A percentile compares a stretch with the other conserved stretches of the same genome.
Conservation (phyloP, 2,329 filamentous ascomycete genomes). For the Talaromyces sp. region DNA sequence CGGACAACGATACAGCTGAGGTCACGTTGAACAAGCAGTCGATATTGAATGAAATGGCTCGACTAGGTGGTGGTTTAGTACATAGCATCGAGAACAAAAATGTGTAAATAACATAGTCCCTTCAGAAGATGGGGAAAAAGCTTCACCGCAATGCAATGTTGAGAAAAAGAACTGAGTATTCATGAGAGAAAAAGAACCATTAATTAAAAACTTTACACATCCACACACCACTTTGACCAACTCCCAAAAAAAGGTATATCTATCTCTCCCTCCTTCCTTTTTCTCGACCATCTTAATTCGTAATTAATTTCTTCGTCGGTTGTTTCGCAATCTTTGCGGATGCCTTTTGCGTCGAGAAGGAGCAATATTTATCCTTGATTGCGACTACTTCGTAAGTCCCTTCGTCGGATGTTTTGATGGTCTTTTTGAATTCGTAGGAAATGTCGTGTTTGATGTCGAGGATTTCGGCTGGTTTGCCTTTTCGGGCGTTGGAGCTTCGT, state of each 20-base stretch:
- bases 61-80: constrained; percentile 62
- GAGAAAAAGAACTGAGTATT: not conserved
- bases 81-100: constrained; percentile 58
- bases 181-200: not conserved
- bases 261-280: not conserved
- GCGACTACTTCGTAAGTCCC: constrained; percentile 96
- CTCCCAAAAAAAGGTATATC: not conserved
- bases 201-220: not conserved
- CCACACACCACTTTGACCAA: not conserved
- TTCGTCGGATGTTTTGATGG: constrained; percentile 82
- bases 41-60: constrained; percentile 44
- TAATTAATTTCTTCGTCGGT: constrained; percentile 29
- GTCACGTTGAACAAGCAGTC: constrained; percentile 39
- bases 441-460: constrained; percentile 88
- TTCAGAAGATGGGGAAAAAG: not conserved
- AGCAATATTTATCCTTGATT: constrained; percentile 90
- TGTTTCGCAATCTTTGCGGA: constrained; percentile 47
- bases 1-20: constrained; percentile 17
- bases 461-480: constrained; percentile 72
- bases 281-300: constrained; percentile 14
- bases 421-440: constrained; percentile 76
- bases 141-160: not conserved
- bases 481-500: constrained; percentile 76
- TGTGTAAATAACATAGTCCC: constrained; percentile 10
- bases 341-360: constrained; percentile 71